phyloP scores from a whole-genome alignment of 108 stramenopile genomes.

The Skeletonema potamos region DNA sequence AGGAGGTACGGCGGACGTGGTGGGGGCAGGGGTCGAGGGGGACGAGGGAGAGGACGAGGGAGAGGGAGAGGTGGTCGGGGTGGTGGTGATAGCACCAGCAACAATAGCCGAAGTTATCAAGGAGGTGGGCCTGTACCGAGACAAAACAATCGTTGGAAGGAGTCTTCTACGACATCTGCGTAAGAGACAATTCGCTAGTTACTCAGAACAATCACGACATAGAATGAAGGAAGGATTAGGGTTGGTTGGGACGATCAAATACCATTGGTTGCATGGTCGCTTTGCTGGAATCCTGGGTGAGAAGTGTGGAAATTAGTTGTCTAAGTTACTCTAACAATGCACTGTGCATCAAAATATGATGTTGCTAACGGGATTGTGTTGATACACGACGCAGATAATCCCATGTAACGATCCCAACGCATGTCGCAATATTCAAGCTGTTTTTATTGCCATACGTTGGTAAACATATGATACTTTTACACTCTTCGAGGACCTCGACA shows the following conservation, averaged over 20 bases:
- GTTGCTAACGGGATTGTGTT: neutral
- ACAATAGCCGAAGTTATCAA: neutral
- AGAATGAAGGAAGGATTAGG: neutral
- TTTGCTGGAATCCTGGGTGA: neutral
- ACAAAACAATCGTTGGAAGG: slow-evolving; percentile 46
- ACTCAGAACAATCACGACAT: neutral
- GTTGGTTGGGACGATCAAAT: neutral
- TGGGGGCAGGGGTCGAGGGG: slow-evolving; percentile 9
- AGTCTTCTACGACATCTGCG: slow-evolving; percentile 14
- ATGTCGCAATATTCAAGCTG: slow-evolving; percentile 59
- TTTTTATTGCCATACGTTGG: slow-evolving; percentile 64
- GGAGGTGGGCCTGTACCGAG: slow-evolving; percentile 31
- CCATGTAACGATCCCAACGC: slow-evolving; percentile 54
- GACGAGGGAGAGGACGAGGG: slow-evolving; percentile 9
- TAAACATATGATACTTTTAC: slow-evolving; percentile 47
- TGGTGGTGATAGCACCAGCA: neutral
- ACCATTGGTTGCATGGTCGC: neutral
- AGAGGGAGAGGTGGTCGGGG: slow-evolving; percentile 13
- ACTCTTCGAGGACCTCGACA: slow-evolving; percentile 42
- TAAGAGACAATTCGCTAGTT: neutral
- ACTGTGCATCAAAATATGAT: neutral
- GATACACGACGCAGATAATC: slow-evolving; percentile 37
- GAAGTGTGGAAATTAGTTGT: neutral
- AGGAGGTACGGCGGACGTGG: slow-evolving; percentile 43
- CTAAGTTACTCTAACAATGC: neutral